Base-by-base conservation (phyloP, 2,329 filamentous ascomycete genomes). In the Tolypocladium paradoxum region DNA sequence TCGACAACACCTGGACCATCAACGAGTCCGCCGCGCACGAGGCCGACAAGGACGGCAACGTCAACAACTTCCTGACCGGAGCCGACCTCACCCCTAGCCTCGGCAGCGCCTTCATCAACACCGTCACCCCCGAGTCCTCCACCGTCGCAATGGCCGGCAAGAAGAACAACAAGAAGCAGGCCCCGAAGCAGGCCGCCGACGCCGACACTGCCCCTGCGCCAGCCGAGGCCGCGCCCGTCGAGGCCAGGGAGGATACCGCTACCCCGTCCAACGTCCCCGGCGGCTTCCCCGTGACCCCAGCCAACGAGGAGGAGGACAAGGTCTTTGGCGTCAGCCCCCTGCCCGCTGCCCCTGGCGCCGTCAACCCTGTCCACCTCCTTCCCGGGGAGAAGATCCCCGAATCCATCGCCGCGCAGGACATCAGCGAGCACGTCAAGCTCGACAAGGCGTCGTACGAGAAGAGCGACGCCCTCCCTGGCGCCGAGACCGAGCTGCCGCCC, bases 401-500 rank as follows among this genome's bases (percentile, higher is more conserved):
- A 48, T 78, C 78, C 29, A 64, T 90, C 61, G 83, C 83, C 48
- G 70, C 77, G 50, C 87, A 88, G 68, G 85, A 85, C 58, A 74
- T 81, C 61, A 85, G 88, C 66, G 74, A 74, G 55, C 85, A 90
- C 50, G 79, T 96, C 64, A 82, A 84, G 63, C 79, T 88, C 22
- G 91, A 96, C 67, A 80, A 90, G 68, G 88, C 84, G 60, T 92
- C 89, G 1, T 97, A 96, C 70, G 86, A 95, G 68, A 88, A 88
- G 69, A 83, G 84, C 58, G 87, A 87, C 63, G 79, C 83, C 54
- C 69, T 84, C 43, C 76, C 78, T 50, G 79, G 78, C 59, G 62
- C 73, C 51, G 68, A 40, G 24, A 71, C 76, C 49, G 70, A 75
- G 53, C 65, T 84, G 36, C 80, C 82, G 33, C 74, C 77, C 11